Evolutionary conservation across 306 rosid genomes (phyloP), one percentile per base, ranked within the genome.

Genomic region (Begonia masoniana): DNA sequence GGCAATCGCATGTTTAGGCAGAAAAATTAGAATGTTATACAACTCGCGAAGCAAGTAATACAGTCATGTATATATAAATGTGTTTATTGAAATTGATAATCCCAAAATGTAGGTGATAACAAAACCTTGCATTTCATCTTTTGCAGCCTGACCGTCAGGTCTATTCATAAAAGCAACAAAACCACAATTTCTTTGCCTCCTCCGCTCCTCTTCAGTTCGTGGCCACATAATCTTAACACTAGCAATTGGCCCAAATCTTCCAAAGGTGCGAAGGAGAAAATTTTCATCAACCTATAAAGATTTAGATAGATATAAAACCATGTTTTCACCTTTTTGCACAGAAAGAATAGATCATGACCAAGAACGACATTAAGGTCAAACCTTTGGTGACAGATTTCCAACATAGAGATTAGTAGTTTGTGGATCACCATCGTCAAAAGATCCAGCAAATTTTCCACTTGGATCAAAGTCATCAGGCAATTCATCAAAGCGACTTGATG

Each of bases 141-240:
- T 92, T 4, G 99, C 99, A 45, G 99, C 99, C 70, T 92, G 99
- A 41, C 96, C 99, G 76, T 92, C 99, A 68, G 62, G 83, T 72
- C 99, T 83, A 65, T 92, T 92, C 99, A 92, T 92, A 85, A 92
- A 92, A 76, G 99, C 99, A 41, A 92, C 99, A 81, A 92, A 92
- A 56, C 99, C 99, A 83, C 99, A 92, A 71, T 92, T 92, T 73
- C 99, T 86, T 83, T 92, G 96, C 57, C 99, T 81, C 73, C 85
- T 73, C 65, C 96, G 79, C 76, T 92, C 99, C 82, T 92, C 99
- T 73, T 92, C 99, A 15, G 99, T 92, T 68, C 99, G 76, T 63
- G 99, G 99, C 99, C 99, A 92, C 99, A 92, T 92, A 70, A 92
- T 92, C 76, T 92, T 92, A 74, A 92, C 99, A 57, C 99, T 92